Evolutionary conservation across 2,329 filamentous ascomycete species (phyloP), one percentile per base, ranked within the genome.

Genomic region (Lasiodiplodia gonubiensis): DNA sequence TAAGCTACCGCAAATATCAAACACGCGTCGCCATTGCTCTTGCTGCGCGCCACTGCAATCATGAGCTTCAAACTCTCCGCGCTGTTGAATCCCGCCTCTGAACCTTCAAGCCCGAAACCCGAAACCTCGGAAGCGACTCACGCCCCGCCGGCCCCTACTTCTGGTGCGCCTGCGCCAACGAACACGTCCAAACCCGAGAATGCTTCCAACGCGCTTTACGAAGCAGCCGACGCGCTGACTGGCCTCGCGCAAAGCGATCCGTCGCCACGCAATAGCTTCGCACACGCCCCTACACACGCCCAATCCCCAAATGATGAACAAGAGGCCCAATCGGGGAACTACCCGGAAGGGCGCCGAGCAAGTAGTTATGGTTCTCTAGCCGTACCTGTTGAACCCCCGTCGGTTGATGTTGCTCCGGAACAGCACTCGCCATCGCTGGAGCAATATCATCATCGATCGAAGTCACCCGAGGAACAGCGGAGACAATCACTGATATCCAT

Each of bases 381-480:
- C 68, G 76, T 76, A 66, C 75, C 77, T 37, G 75, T 81, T 51
- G 78, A 82, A 71, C 76, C 81, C 12, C 75, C 76, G 64, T 77
- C 79, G 66, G 78, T 80, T 63, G 67, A 74, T 30, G 74, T 78
- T 11, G 71, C 69, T 59, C 73, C 74, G 30, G 74, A 77, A 27
- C 79, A 75, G 23, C 55, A 53, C 42, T 83, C 81, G 30, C 81
- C 82, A 4, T 81, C 81, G 2, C 77, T 84, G 53, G 80, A 83
- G 27, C 81, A 82, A 55, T 83, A 83, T 71, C 81, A 82, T 69
- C 78, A 83, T 69, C 76, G 77, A 53, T 81, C 81, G 48, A 75
- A 76, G 46, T 83, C 81, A 55, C 81, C 82, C 49, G 80, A 83
- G 68, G 78, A 80, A 70, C 76, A 77, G 64, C 69, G 74, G n/a